Base-by-base conservation (phyloP, 2,329 filamentous ascomycete genomes). In the Aschersonia sp. region DNA sequence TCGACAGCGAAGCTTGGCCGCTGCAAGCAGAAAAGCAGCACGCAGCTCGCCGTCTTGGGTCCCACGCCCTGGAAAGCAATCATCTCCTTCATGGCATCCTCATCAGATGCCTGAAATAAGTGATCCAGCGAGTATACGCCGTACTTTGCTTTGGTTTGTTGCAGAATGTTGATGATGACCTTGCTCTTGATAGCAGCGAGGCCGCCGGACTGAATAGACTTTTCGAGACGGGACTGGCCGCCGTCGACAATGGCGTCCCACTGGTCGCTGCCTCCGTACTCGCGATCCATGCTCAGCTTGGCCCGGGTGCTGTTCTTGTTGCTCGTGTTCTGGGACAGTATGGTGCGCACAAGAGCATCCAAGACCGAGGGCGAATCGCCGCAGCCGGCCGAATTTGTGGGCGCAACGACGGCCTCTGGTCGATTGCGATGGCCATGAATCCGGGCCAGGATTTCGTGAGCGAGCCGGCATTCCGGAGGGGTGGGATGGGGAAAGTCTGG, bases 111-210 rank as follows among this genome's bases (percentile, higher is more conserved):
- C 5, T 54, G 51, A 45, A 72, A 70, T 9, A 77, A 59, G 54
- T 75, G 69, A 48, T 77, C 71, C 2, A 77, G 63, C 12, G 69
- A 70, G 54, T 72, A 73, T 1, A 28, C 43, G 4, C 68, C 69
- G 55, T 70, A 60, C 31, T 56, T 54, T 29, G 54, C 59, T 47
- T 76, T 69, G 40, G 81, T 83, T 57, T 86, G 80, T 45, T 74
- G 66, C 56, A 91, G 66, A 47, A 88, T 82, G 38, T 66, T 64
- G 53, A 89, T 77, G 54, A 91, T 85, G 54, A 81, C 78, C 50
- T 76, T 80, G 57, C 79, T 84, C 63, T 91, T 92, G n/a, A 77
- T 71, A 38, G 75, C 74, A 10, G 80, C 82, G 1, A 91, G 68
- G 0, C 86, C 86, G 31, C 85, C 86, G 30, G 72, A 72, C 59